Evolutionary conservation across 2,329 filamentous ascomycete species (phyloP), one percentile per base, ranked within the genome.

Genomic region (Pseudohalonectria lignicola): DNA sequence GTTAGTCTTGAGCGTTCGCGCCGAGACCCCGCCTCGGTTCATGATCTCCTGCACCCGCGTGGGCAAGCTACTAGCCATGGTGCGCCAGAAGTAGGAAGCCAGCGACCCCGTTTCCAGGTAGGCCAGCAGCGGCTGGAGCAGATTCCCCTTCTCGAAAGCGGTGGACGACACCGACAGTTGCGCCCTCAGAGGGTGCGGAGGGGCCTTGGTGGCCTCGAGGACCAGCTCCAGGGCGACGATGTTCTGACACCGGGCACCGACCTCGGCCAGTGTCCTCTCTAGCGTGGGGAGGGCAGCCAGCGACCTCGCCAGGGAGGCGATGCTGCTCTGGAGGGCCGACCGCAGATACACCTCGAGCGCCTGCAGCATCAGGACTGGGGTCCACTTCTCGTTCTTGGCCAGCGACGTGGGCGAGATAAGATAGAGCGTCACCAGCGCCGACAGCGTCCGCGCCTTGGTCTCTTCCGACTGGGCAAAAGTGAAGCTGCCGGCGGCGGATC

Each of bases 61-160:
- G 4, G 82, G 76, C 42, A 96, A 67, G 40, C 77, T 80, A 1
- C 82, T 77, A 0, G 92, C 92, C 51, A 96, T 73, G 8, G 82
- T 84, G 38, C 92, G 74, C 87, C 92, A 98, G 62, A 94, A 98
- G 56, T 90, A 94, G 1, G 84, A 90, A 2, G 86, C 78, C 13
- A 98, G 65, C 2, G 85, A 92, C 0, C 84, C 77, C 0, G 87
- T 94, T 58, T 96, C 92, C 7, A 98, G 73, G n/a, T 80, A 69
- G 10, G 74, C 64, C 8, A 94, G 71, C 0, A 94, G 64, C 0
- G 80, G 80, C 41, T 81, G 74, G 0, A 95, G 68, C 31, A 95
- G 71, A 41, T 65, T 73, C 3, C 53, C 43, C 34, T 62, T 56
- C 32, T 65, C 54, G 18, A 47, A 34, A 12, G 47, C 39, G 4